phyloP scores from a whole-genome alignment of 257 asterid species.

The Osmanthus fragrans region DNA sequence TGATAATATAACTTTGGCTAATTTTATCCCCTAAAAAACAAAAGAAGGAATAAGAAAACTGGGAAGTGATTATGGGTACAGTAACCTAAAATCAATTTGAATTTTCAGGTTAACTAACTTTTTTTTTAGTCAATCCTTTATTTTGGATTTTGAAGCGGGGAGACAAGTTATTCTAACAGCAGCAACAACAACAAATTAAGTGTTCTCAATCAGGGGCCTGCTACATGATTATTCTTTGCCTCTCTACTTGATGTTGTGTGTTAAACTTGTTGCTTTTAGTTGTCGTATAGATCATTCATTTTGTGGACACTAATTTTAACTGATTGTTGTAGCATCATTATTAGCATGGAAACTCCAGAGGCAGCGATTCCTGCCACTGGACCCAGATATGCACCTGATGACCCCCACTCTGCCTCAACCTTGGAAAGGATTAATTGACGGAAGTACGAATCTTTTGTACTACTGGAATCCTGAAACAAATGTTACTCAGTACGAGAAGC shows the following conservation, averaged over 20 bases:
- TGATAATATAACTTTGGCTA: not conserved
- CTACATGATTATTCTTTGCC: not conserved
- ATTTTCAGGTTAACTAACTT: not conserved
- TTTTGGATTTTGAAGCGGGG: slow-evolving; percentile 27
- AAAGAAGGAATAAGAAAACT: not conserved
- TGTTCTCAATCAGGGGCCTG: not conserved
- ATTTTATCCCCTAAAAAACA: not conserved
- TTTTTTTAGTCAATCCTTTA: not conserved
- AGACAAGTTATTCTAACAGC: not conserved
- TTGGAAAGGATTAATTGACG: slow-evolving; percentile 92
- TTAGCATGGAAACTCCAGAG: slow-evolving; percentile 69
- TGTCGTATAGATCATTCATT: not conserved
- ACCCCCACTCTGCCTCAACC: slow-evolving; percentile 92
- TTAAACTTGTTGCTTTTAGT: not conserved
- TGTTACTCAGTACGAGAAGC: slow-evolving; percentile 85
- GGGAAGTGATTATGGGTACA: not conserved
- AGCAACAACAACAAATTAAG: not conserved
- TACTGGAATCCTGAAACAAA: slow-evolving; percentile 95
- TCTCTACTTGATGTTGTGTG: not conserved
- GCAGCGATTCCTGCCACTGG: slow-evolving; percentile 56
- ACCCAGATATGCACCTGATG: slow-evolving; percentile 91
- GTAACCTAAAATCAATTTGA: not conserved
- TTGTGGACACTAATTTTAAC: not conserved
- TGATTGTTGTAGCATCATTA: not conserved
- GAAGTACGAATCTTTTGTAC: slow-evolving; percentile 63